phyloP scores from a whole-genome alignment of 139 green algal species.

The Chlamydomonas incerta region DNA sequence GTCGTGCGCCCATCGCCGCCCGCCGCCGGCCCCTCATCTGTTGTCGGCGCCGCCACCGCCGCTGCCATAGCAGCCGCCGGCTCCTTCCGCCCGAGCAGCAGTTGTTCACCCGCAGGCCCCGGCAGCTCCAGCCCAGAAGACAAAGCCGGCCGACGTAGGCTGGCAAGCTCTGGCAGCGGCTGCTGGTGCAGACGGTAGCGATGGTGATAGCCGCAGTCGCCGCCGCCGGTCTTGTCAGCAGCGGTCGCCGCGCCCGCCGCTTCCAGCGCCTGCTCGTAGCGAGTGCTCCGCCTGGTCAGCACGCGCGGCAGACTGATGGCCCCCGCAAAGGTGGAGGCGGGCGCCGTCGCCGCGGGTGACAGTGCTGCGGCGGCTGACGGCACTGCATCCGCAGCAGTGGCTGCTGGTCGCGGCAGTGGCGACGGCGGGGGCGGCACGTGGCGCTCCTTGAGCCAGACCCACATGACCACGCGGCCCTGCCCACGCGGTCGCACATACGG shows the following conservation, averaged over 20 bases:
- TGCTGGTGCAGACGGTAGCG: constrained; percentile 27
- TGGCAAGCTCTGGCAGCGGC: constrained; percentile 47
- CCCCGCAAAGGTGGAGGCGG: constrained; percentile 75
- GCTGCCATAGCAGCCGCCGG: not conserved
- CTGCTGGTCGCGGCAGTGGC: too few species aligned
- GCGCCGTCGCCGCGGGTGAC: constrained; percentile 13
- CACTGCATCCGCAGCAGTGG: too few species aligned
- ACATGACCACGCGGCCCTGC: constrained; percentile 78
- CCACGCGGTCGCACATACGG: too few species aligned
- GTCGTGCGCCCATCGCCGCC: not conserved
- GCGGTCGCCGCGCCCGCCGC: not conserved
- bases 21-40: not conserved
- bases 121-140: too few species aligned
- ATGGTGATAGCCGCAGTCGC: too few species aligned
- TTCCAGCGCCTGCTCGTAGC: not conserved
- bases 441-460: constrained; percentile 85
- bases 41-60: not conserved
- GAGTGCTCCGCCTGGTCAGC: too few species aligned
- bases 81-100: not conserved
- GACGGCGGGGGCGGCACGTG: not conserved
- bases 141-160: constrained; percentile 2
- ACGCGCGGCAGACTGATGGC: constrained; percentile 80
- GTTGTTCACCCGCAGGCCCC: not conserved
- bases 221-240: too few species aligned
- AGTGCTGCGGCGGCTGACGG: too few species aligned